Base-by-base conservation (phyloP, 2,329 filamentous ascomycete species). In the Dothistroma septosporum region DNA sequence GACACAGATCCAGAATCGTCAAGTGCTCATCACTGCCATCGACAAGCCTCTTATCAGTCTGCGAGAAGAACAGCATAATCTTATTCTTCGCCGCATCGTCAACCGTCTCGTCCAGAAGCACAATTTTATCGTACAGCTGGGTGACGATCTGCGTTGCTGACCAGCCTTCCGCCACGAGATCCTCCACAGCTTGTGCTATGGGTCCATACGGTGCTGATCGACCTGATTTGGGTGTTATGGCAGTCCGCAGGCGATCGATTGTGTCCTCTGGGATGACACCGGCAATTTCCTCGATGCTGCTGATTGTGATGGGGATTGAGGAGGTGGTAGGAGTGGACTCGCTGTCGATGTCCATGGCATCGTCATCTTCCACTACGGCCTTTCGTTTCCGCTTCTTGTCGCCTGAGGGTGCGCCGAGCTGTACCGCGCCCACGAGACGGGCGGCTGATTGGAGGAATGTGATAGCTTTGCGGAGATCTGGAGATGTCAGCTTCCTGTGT, bases 381-480 rank as follows among this genome's bases (percentile, higher is more conserved):
- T 67, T 80, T 53, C 76, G 76, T 19, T 75, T 74, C 47, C 74
- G 70, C 53, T 72, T 75, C 52, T 75, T 73, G 4, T 72, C 69
- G 14, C 70, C 68, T 16, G 71, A 68, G 10, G 64, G 64, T 19
- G 57, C 53, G 10, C 53, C 61, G 21, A 55, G n/a, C 49, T 71
- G 66, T 14, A 77, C 74, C 3, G 89, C 88, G 1, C 92, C 91
- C 1, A 95, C 91, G 47, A 99, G 77, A 63, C 92, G 82, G 24
- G 93, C 92, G n/a, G 92, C 92, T 73, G 91, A 96, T 77, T 99
- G 94, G 72, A 99, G 74, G 71, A 91, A 97, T 0, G 94, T 99
- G 69, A 99, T 97, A 1, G 94, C 93, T 74, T 96, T 96, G 75
- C 95, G 83, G 76, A 99, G 76, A 81, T 99, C 95, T 46, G 31